Evolutionary conservation across 805 yeast genomes (phyloP), one percentile per base, ranked within the genome.

Genomic region (Metschnikowia shivogae): DNA sequence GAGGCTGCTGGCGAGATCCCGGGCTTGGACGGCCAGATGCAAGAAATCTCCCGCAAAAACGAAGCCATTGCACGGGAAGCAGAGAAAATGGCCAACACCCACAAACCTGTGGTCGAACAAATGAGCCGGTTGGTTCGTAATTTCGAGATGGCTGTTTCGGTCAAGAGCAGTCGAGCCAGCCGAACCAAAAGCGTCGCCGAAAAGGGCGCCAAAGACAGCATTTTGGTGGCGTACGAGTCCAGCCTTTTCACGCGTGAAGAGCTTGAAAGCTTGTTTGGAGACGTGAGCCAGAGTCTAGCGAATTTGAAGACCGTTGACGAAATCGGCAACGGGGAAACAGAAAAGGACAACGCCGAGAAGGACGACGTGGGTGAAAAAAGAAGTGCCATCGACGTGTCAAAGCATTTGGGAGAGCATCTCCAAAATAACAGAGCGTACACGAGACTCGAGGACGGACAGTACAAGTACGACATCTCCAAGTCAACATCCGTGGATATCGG

Each of bases 61-160:
- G 36, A 47, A 3, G 32, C 28, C 4, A 40, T 61, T 4, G 42
- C 53, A 11, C 48, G 49, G 17, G 60, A 59, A 27, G 60, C 65
- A 8, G 52, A 53, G n/a, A 52, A 58, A 13, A 56, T 68, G 31
- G 56, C 52, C 32, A 55, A 57, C 9, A 57, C 59, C 6, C 67
- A 69, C 44, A 58, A 65, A 40, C 76, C 75, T 2, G 47, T 67
- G 10, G 52, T 71, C 20, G 67, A 65, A 24, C 57, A 68, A 39
- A 66, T 70, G 63, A 54, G 53, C n/a, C 17, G 31, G 6, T 49
- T 68, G 37, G 56, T 58, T 3, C 46, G 43, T 17, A 54, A 54
- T 22, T 67, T 64, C 47, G 57, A 57, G 5, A 43, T 31, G 6
- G 54, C 53, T 8, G 40, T 64, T 2, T 39, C 47, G 19, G 50